phyloP scores from a whole-genome alignment of 352 stramenopile species.

The Saprolegnia parasitica region DNA sequence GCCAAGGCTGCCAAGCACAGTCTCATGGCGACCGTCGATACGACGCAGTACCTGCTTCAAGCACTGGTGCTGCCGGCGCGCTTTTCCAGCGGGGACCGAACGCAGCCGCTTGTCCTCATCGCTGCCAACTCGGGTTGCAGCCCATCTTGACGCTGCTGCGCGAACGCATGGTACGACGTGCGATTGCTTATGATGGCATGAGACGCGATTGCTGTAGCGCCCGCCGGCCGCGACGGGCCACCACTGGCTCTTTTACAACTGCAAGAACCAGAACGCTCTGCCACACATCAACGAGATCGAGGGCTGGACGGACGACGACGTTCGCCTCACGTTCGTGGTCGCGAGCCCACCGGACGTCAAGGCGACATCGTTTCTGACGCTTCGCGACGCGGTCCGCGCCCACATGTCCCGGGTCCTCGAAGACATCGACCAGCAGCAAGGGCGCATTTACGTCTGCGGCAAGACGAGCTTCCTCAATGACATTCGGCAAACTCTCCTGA shows the following conservation, averaged over 20 bases:
- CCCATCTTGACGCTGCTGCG: slow-evolving; percentile 97
- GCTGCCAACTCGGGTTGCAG: slow-evolving; percentile 96
- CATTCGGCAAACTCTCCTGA: neutral
- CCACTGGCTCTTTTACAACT: slow-evolving; percentile 14
- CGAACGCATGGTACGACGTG: slow-evolving; percentile 67
- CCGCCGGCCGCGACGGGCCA: neutral
- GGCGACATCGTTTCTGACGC: neutral
- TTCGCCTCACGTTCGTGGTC: slow-evolving; percentile 9
- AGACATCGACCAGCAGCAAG: slow-evolving; percentile 8
- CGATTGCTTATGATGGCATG: no score
- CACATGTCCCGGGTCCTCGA: neutral
- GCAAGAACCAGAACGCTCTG: slow-evolving; percentile 3
- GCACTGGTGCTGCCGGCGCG: slow-evolving; percentile 29
- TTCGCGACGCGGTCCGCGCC: slow-evolving; percentile 16
- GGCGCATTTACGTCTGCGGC: slow-evolving; percentile 14
- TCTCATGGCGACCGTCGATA: slow-evolving; percentile 2
- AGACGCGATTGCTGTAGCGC: neutral
- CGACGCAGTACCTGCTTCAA: neutral
- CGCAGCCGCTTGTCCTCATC: slow-evolving; percentile 92
- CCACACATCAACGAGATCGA: slow-evolving; percentile 11
- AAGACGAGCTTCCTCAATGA: slow-evolving; percentile 6
- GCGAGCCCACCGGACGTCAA: slow-evolving; percentile 15
- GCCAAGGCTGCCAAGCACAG: neutral
- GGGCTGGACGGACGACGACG: neutral
- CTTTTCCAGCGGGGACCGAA: slow-evolving; percentile 38